Evolutionary conservation across 352 stramenopile genomes (phyloP).

Genomic region (Pythium myriotylum): DNA sequence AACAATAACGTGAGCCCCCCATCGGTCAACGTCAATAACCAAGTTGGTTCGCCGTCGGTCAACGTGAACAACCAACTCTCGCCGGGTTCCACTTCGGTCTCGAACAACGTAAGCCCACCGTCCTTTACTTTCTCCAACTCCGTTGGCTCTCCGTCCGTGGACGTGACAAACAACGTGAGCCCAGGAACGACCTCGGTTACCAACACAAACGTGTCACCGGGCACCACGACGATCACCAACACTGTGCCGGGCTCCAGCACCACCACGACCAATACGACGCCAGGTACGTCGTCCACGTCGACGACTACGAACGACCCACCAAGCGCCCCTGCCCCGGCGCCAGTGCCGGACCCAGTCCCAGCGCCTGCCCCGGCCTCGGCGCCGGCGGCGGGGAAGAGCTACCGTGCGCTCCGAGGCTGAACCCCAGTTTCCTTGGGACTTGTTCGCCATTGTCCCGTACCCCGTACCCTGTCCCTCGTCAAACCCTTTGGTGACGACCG

Average conservation of each 20-base stretch:
- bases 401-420: constrained; percentile 7
- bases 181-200: neutral
- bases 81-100: neutral
- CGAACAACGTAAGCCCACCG: constrained; percentile 3
- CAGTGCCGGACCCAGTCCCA: neutral
- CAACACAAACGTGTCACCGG: neutral
- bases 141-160: neutral
- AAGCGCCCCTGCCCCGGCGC: neutral
- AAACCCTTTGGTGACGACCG: no score
- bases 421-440: neutral
- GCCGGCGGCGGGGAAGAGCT: neutral
- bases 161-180: neutral
- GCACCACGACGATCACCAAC: constrained; percentile 5
- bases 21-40: constrained; percentile 13
- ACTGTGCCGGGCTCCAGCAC: neutral
- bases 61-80: constrained; percentile 1
- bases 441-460: no score
- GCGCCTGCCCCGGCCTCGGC: constrained; percentile 3
- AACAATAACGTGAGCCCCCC: constrained; percentile 2
- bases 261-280: neutral
- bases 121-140: constrained; percentile 2
- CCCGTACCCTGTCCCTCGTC: no score
- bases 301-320: neutral
- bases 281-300: neutral
- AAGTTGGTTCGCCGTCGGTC: neutral